A percentile compares a stretch with the other conserved stretches of the same genome.
Evolutionary conservation across 371 early-diverging fungal species (phyloP).

Genomic region (Blakeslea trispora): DNA sequence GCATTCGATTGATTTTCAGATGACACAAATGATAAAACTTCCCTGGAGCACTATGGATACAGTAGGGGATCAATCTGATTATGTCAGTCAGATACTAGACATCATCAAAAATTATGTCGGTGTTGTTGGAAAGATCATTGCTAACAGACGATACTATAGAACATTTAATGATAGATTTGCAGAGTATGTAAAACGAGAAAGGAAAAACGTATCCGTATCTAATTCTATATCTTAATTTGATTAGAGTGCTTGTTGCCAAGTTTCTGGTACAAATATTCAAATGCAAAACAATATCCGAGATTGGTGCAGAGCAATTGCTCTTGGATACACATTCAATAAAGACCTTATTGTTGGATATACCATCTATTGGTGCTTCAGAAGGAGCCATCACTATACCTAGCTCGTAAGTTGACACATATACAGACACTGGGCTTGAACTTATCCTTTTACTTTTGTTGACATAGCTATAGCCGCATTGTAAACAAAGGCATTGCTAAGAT

Average conservation of each 20-base stretch:
- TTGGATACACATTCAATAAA: conserved; percentile 92
- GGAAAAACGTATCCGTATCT: neutral
- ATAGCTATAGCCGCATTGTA: conserved; percentile 79
- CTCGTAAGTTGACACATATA: conserved; percentile 45
- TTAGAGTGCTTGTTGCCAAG: conserved; percentile 64
- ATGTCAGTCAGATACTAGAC: conserved; percentile 69
- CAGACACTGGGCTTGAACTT: conserved; percentile 1
- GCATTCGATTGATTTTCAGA: conserved; percentile 61
- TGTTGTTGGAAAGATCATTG: conserved; percentile 60
- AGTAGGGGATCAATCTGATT: conserved; percentile 94
- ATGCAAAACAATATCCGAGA: conserved; percentile 82
- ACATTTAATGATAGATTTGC: conserved; percentile 91
- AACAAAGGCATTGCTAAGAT: conserved; percentile 75
- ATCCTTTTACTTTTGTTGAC: neutral
- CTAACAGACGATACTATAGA: conserved; percentile 75
- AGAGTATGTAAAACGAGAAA: conserved; percentile 60
- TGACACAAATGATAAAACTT: conserved; percentile 69
- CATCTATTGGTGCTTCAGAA: conserved; percentile 58
- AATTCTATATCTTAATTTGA: conserved; percentile 10
- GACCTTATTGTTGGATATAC: conserved; percentile 72
- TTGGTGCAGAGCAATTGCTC: conserved; percentile 89
- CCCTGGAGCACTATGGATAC: conserved; percentile 81
- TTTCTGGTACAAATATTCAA: conserved; percentile 65
- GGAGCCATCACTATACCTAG: conserved; percentile 51
- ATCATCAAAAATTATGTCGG: conserved; percentile 53